A percentile compares a stretch with the other conserved stretches of the same genome.
phyloP scores from a whole-genome alignment of 2,329 filamentous ascomycete genomes.

The Cordyceps javanica region DNA sequence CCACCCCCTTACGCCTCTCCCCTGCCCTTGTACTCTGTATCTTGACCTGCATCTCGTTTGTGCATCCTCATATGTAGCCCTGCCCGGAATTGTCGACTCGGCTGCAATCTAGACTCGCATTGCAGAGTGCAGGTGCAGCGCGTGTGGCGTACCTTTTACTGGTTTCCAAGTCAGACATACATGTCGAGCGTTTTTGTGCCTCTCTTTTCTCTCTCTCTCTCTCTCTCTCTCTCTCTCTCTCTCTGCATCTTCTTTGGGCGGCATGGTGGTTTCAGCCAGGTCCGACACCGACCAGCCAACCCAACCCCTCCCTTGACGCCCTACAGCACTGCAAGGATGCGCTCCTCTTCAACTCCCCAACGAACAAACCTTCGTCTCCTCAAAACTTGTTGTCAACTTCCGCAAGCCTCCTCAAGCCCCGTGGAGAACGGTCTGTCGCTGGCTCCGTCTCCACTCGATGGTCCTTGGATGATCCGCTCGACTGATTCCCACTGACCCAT shows the following conservation, averaged over 20 bases:
- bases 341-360: too few relatives aligned
- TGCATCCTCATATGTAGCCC: constrained; percentile 6
- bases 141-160: neutral
- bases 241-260: neutral
- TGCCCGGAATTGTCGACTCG: constrained; percentile 1
- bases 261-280: neutral
- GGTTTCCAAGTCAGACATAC: neutral
- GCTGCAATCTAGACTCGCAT: constrained; percentile 4
- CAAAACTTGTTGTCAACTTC: neutral
- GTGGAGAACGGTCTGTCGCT: neutral
- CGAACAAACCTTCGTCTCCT: neutral
- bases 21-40: neutral
- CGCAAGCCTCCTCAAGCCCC: neutral
- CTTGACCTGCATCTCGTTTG: neutral
- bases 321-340: too few relatives aligned
- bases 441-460: neutral
- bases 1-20: too few relatives aligned
- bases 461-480: neutral
- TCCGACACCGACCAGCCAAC: too few relatives aligned
- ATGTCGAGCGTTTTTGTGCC: neutral
- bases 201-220: neutral
- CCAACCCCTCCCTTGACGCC: too few relatives aligned
- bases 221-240: neutral
- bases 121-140: neutral
- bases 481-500: too few relatives aligned